Evolutionary conservation across 768 basidiomycete species (phyloP), one percentile per base, ranked within the genome.

Genomic region (Lactarius sanguifluus): DNA sequence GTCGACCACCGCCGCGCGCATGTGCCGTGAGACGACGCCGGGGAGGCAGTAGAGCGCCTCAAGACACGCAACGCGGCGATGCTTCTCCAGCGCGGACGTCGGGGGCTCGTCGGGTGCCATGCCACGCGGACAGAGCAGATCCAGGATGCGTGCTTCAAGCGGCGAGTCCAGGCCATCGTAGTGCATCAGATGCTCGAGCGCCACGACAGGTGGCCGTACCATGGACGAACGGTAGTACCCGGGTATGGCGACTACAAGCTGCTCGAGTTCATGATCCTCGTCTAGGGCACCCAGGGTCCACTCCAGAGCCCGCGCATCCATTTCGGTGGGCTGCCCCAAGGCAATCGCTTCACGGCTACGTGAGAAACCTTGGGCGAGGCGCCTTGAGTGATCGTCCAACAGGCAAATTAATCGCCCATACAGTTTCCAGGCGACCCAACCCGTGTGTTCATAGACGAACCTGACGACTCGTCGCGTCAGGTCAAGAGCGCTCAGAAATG

Each of bases 241-340:
- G 2, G 66, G 64, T 55, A 67, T 65, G 18, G 66, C 62, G 7
- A 52, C 50, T 4, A 67, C 41, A 28, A 67, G 25, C 43, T 55
- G 36, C 54, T 67, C 66, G 13, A 67, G 40, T 12, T 67, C 66
- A 13, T 65, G 64, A 28, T 67, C 66, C 28, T 67, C 66, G 40
- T 67, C 66, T 7, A 67, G 58, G 7, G 41, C 55, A 1, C 65
- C 59, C 23, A 67, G 25, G 13, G 66, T 18, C 64, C 66, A 65
- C 10, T 32, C 54, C 25, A 67, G 28, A 20, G 64, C 66, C 0
- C 66, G 66, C 3, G 61, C 57, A 54, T 66, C 65, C 57, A 66
- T 62, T 62, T 62, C 47, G 1, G 61, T 28, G 12, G 57, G 57
- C 30, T 66, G 65, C 15, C 12, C 45, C 45, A 62, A 43, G 8